Base-by-base conservation (phyloP, 768 basidiomycete species). In the Lactarius sanguifluus region DNA sequence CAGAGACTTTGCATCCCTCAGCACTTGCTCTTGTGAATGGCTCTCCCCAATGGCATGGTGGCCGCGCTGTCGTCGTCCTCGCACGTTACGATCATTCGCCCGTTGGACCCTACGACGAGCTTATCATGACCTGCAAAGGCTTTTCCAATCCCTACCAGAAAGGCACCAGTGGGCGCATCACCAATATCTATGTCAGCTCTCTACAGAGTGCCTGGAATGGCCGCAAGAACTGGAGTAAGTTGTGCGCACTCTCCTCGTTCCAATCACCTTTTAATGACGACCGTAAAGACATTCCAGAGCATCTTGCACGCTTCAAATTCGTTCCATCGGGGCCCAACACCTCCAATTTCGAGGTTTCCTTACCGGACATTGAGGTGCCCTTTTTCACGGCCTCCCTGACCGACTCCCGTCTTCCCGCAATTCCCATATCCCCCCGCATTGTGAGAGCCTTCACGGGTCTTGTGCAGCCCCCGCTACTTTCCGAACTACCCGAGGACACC, bases 41-140 rank as follows among this genome's bases (percentile, higher is more conserved):
- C n/a, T 15, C 20, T 18, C 47, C 43, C 2, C 69, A 70, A 38
- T 64, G 61, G 62, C 57, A 62, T 13, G 69, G 67, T 25, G 62
- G 69, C 18, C 9, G 28, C n/a, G 16, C 59, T 25, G 2, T 5
- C 20, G 36, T 60, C 34, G 43, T 61, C 9, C 40, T 70, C 23
- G 60, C 61, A n/a, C 66, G 60, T 1, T 68, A 68, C 36, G 61
- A 58, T n/a, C 43, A 64, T 6, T 57, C 62, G 9, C 69, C 69
- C 16, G 50, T 64, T 20, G 69, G 69, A 3, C 59, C 69, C 8
- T 70, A 70, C 67, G 69, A 70, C 25, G 69, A 70, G 34, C 69
- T 70, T 12, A 40, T 68, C 20, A 25, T 59, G 25, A 3, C 23
- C 1, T 23, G 57, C 4, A 56, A 54, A 7, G 50, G 40, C 1